Conservation (phyloP, 192 early-diverging fungal genomes). For the Entrophospora sp. region DNA sequence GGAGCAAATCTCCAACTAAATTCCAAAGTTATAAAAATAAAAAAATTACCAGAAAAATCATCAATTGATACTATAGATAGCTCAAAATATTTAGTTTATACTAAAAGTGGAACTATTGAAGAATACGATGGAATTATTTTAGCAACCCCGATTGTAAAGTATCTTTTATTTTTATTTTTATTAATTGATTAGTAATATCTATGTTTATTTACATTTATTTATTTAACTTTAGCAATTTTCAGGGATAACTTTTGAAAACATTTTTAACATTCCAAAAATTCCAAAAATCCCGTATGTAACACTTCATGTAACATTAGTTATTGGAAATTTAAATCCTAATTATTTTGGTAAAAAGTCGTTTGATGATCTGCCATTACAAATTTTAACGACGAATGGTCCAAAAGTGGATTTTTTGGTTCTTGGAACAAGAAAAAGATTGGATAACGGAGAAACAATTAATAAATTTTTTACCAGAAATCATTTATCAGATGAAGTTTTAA, state of each 20-base stretch:
- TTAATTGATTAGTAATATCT: too few relatives aligned
- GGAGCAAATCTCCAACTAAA: constrained; percentile 37
- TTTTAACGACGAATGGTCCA: constrained; percentile 40
- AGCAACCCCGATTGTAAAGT: constrained; percentile 47
- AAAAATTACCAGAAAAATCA: constrained; percentile 10
- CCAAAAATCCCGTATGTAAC: constrained; percentile 36
- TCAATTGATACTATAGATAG: too few relatives aligned
- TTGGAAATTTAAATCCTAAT: constrained; percentile 37
- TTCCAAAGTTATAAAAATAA: constrained; percentile 33
- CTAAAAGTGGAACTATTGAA: constrained; percentile 27
- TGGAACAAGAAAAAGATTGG: too few relatives aligned
- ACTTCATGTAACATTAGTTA: constrained; percentile 53
- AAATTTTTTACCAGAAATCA: constrained; percentile 49
- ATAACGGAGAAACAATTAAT: constrained; percentile 40
- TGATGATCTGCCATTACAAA: constrained; percentile 34
- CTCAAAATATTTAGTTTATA: constrained; percentile 28
- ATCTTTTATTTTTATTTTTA: constrained; percentile 4
- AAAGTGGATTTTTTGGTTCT: constrained; percentile 32
- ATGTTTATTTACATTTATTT: background rate
- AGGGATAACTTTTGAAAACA: constrained; percentile 31
- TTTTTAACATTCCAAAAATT: constrained; percentile 23
- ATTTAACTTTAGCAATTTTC: constrained; percentile 22
- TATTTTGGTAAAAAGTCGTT: constrained; percentile 33
- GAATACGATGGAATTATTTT: constrained; percentile 51
- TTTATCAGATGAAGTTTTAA: constrained; percentile 34